phyloP scores from a whole-genome alignment of 1,284 basidiomycete genomes.

The Heterobasidion parviporum region DNA sequence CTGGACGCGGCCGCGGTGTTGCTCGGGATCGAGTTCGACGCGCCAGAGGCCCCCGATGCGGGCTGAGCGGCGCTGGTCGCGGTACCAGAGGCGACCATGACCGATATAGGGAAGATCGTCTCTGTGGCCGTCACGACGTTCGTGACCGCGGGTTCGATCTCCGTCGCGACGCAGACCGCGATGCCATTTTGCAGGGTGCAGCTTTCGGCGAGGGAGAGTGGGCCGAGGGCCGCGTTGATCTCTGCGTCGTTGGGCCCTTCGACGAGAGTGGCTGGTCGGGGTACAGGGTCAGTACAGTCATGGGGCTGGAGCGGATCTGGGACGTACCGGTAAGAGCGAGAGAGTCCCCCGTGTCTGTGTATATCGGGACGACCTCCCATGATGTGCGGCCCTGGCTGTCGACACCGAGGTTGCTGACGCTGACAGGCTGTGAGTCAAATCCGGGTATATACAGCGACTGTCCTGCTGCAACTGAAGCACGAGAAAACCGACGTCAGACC shows the following conservation, averaged over 20 bases:
- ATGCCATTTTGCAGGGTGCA: constrained; percentile 16
- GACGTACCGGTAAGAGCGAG: constrained; percentile 29
- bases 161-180: constrained; percentile 17
- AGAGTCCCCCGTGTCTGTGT: constrained; percentile 19
- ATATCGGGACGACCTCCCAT: constrained; percentile 29
- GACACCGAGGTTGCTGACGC: constrained; percentile 30
- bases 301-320: background rate
- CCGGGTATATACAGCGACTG: constrained; percentile 36
- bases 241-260: constrained; percentile 18
- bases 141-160: constrained; percentile 10
- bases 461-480: constrained; percentile 10
- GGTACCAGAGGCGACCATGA: background rate
- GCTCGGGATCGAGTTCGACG: background rate
- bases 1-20: background rate
- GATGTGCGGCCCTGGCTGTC: constrained; percentile 33
- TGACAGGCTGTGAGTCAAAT: constrained; percentile 35
- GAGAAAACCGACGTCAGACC: background rate
- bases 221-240: constrained; percentile 10
- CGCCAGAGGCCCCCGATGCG: background rate
- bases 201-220: constrained; percentile 14
- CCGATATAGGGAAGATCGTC: constrained; percentile 12
- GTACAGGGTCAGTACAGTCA: background rate
- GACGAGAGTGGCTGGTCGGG: constrained; percentile 20
- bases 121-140: constrained; percentile 13
- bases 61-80: background rate